Evolutionary conservation across 768 basidiomycete species (phyloP), one percentile per base, ranked within the genome.

Genomic region (Suillus placidus): DNA sequence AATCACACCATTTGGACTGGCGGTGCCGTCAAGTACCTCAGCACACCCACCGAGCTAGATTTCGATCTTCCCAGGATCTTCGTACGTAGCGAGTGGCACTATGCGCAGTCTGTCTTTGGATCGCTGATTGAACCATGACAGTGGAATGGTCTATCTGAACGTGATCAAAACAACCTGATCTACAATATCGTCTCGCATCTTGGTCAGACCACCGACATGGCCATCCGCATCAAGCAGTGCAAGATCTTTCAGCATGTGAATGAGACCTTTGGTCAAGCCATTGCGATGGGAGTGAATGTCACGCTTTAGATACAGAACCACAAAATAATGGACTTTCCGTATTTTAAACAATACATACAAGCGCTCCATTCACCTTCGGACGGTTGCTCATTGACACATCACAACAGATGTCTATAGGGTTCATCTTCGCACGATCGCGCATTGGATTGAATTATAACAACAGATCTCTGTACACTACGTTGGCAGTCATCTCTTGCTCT

Each of bases 1-100:
- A 80, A 78, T 37, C 80, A 81, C 63, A 80, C 79, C 55, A 72
- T 75, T 54, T 81, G 81, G 81, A 72, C 71, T 7, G 80, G 81
- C 20, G 81, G 80, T 52, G 81, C 80, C 6, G 74, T 82, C 54
- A 77, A 73, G 42, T 77, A 75, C 35, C 68, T 81, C 42, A 75
- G 78, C 45, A 69, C 71, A 14, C 76, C 79, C 37, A 77, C 68
- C 9, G 79, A 81, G 62, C 68, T 77, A 51, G 80, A 82, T 64
- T 82, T 80, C 64, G 80, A 78, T 20, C 77, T 76, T 67, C 78
- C 81, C 20, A 73, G 77, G 52, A 69, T 73, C 40, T 81, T 80
- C 69, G 71, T 71, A 35, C 52, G 71, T 49, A 13, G 9, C 35
- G 16, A 34, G 37, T 6, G 14, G n/a, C 47, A 49, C 23, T 49